Evolutionary conservation across 179 eudicot genomes (phyloP), one percentile per base, ranked within the genome.

Genomic region (Dionaea muscipula): DNA sequence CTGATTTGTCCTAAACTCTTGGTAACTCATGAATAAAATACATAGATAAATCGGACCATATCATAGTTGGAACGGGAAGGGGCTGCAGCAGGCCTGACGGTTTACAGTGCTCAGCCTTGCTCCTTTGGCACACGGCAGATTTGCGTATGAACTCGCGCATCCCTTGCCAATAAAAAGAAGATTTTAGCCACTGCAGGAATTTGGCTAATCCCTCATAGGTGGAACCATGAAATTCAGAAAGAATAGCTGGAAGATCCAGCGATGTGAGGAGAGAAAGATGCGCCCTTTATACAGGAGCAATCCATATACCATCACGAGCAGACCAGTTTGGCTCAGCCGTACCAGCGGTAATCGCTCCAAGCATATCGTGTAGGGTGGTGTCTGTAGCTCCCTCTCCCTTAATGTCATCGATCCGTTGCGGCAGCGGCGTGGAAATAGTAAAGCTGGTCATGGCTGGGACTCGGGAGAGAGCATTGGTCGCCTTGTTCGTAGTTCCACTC

Each of bases 401-500:
- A n/a, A n/a, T 15, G 47, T 10, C 47, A 7, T 7, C 16, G 7
- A 19, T 15, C 18, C 14, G 47, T 43, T 43, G 8, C 4, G 47
- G 16, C 21, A 43, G 14, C 5, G n/a, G n/a, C n/a, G 47, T 0
- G 17, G 7, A 19, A 10, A 43, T 7, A 0, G 47, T n/a, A 5
- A 5, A n/a, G 18, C 7, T 8, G 7, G 50, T 4, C 17, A 12
- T 18, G 9, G 8, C 0, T n/a, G 50, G 4, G 8, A 46, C 2
- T 10, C 4, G 52, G 18, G 58, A 52, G 0, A 61, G 31, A 8
- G 51, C 57, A 52, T 61, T 31, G 1, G 57, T 58, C 7, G 15
- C 39, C 3, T 5, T n/a, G n/a, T 61, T 61, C 4, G 28, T 43
- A 0, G 1, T 8, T 0, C 60, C 53, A 0, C 8, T n/a, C n/a